Conservation (phyloP, 2,329 filamentous ascomycete genomes). For the Fusarium keratoplasticum region DNA sequence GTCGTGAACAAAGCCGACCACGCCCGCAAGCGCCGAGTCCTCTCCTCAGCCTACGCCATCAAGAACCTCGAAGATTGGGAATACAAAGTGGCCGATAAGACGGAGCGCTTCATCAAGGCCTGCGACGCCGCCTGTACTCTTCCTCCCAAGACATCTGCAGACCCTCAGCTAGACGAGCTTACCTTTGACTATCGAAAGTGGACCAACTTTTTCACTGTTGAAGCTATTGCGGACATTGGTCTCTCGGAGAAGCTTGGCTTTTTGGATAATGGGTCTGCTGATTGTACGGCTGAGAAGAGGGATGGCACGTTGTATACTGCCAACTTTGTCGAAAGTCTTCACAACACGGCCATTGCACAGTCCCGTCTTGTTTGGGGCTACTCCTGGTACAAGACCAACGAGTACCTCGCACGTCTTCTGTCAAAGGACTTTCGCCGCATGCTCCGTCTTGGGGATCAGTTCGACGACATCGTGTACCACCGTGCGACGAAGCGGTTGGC, state of each 20-base stretch:
- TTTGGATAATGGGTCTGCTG: slow-evolving; percentile 50
- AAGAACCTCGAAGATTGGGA: slow-evolving; percentile 67
- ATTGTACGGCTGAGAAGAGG: slow-evolving; percentile 46
- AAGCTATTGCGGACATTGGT: slow-evolving; percentile 68
- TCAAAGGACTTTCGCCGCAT: neutral
- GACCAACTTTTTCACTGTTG: slow-evolving; percentile 66
- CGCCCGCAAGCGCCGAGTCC: slow-evolving; percentile 60
- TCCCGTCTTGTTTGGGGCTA: slow-evolving; percentile 64
- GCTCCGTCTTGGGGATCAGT: neutral
- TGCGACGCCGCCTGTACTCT: slow-evolving; percentile 57
- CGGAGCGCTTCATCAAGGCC: slow-evolving; percentile 55
- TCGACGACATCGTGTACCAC: neutral
- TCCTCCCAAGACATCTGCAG: slow-evolving; percentile 45
- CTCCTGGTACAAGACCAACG: slow-evolving; percentile 57
- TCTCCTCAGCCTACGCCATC: slow-evolving; percentile 63
- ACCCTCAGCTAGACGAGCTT: slow-evolving; percentile 50
- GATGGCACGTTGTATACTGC: slow-evolving; percentile 57
- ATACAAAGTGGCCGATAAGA: slow-evolving; percentile 65
- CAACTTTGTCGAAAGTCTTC: slow-evolving; percentile 61
- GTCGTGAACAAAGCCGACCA: slow-evolving; percentile 65
- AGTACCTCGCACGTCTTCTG: neutral
- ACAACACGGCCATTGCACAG: slow-evolving; percentile 62
- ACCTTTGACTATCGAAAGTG: slow-evolving; percentile 62
- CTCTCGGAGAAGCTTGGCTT: slow-evolving; percentile 62
- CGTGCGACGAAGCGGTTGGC: slow-evolving; percentile 19